Base-by-base conservation (phyloP, 805 yeast species). In the Yarrowia sp. region DNA sequence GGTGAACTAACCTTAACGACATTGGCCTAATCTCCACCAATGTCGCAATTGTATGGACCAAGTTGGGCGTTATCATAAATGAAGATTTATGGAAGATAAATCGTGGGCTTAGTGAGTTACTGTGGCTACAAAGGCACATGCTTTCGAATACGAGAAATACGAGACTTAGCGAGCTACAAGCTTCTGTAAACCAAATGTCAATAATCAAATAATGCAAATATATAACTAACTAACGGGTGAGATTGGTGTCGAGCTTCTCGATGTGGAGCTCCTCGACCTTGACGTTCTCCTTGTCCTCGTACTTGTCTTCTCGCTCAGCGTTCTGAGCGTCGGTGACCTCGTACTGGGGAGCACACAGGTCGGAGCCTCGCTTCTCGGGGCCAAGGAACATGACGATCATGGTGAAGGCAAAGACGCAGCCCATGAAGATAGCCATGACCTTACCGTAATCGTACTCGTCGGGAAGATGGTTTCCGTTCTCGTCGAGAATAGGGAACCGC, bases 371-470 rank as follows among this genome's bases (percentile, higher is more conserved):
- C 63, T 74, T 76, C 71, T 84, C 88, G 5, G 88, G 88, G 4
- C 90, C 90, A 14, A 81, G 66, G 60, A 83, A 69, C 10, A 80
- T 71, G 63, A 81, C 72, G 27, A 83, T 58, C 18, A 84, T 66
- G 58, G 83, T 71, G 68, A 77, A 83, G 9, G 76, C 83, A 69
- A 83, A 82, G 46, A 84, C 88, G 62, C 85, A 82, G 24, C 85
- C 88, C 78, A 84, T 83, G 69, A 86, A 82, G 55, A 84, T 83
- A 32, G 85, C 80, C 90, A 86, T 85, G 55, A 84, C 88, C 67
- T 80, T 81, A n/a, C 86, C 87, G 71, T 87, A 87, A 70, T 87
- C 78, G 68, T 78, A 82, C 24, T 66, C 67, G 22, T 72, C 77
- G 3, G 64, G 63, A 60, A 70, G 63, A 29, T 61, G 67, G 21